Percentiles rank a stretch among this genome's conserved stretches.
Evolutionary conservation across 228 moss, liverwort and hornwort species (phyloP).

Genomic region (Sphagnum magellanicum): DNA sequence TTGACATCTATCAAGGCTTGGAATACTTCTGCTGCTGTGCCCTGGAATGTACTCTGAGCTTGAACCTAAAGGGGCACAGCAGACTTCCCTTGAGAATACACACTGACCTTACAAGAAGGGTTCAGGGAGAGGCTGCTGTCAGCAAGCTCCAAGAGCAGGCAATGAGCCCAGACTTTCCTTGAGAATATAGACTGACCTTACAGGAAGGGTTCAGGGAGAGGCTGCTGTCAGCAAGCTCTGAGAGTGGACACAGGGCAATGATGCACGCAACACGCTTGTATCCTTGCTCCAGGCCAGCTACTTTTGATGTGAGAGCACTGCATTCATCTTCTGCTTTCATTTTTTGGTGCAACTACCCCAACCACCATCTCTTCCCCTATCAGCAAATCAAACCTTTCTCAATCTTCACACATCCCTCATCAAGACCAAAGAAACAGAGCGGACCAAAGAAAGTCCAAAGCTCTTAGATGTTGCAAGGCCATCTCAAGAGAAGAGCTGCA

Average conservation of each 20-base stretch:
- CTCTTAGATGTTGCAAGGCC: not conserved
- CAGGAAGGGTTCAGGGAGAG: constrained; percentile 19
- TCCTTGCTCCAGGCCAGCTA: constrained; percentile 33
- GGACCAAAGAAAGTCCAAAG: not conserved
- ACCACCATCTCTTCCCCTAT: constrained; percentile 3
- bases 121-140: not conserved
- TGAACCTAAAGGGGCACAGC: too few relatives aligned
- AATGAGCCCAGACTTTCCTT: too few relatives aligned
- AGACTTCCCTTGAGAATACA: too few relatives aligned
- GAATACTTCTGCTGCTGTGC: not conserved
- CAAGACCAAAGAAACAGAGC: not conserved
- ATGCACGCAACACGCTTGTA: constrained; percentile 38
- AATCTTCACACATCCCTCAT: not conserved
- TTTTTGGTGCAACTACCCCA: constrained; percentile 32
- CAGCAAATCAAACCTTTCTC: not conserved
- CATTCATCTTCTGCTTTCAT: constrained; percentile 59
- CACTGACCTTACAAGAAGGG: not conserved
- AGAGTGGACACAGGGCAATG: constrained; percentile 27
- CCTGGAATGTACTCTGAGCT: too few relatives aligned
- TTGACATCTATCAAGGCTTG: not conserved
- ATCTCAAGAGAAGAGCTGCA: too few relatives aligned
- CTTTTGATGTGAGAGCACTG: constrained; percentile 31
- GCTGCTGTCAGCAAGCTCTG: constrained; percentile 9
- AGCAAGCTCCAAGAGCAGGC: not conserved
- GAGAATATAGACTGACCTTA: constrained; percentile 12